Conservation (phyloP, 108 stramenopile genomes). For the Halocafeteria seosinensis region DNA sequence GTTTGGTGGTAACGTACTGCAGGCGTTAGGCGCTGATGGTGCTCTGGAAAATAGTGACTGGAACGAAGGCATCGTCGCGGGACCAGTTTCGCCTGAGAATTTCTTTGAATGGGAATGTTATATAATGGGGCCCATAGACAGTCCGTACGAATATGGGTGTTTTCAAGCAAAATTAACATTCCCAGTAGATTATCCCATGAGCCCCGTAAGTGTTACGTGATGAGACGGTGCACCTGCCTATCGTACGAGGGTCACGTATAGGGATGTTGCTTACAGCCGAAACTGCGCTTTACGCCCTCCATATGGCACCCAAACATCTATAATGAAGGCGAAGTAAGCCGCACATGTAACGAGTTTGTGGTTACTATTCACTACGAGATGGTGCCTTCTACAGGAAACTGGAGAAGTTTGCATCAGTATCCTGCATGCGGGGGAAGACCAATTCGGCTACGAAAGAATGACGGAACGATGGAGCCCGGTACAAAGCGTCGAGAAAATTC, state of each 20-base stretch:
- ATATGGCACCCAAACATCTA: slow-evolving; percentile 95
- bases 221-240: too few relatives aligned
- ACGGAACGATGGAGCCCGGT: slow-evolving; percentile 94
- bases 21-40: too few relatives aligned
- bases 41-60: too few relatives aligned
- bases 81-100: neutral
- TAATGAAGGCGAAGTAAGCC: slow-evolving; percentile 18
- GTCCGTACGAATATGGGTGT: slow-evolving; percentile 34
- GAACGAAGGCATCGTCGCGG: neutral
- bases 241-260: too few relatives aligned
- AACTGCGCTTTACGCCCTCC: slow-evolving; percentile 68
- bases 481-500: slow-evolving; percentile 81
- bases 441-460: slow-evolving; percentile 49
- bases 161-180: slow-evolving; percentile 81
- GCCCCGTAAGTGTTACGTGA: neutral
- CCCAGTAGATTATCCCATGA: slow-evolving; percentile 78
- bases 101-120: slow-evolving; percentile 12
- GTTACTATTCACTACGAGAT: neutral
- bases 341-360: neutral
- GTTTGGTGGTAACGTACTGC: too few relatives aligned
- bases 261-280: slow-evolving; percentile 66
- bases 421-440: slow-evolving; percentile 89
- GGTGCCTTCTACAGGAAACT: slow-evolving; percentile 18
- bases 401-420: slow-evolving; percentile 84
- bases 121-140: slow-evolving; percentile 6